Evolutionary conservation across 2,329 filamentous ascomycete species (phyloP).

Genomic region (Fusarium armeniacum): DNA sequence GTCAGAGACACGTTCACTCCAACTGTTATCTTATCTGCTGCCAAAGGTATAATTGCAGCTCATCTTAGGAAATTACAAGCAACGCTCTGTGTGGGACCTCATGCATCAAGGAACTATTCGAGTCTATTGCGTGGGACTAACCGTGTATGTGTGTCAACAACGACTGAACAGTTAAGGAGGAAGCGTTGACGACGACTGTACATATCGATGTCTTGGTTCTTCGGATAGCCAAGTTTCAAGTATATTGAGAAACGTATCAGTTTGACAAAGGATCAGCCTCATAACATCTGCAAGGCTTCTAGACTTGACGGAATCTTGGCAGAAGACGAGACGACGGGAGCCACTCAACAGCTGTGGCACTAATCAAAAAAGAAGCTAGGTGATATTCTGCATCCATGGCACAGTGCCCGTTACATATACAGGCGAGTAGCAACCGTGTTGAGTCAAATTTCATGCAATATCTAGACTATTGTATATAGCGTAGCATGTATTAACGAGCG

Average conservation of each 20-base stretch:
- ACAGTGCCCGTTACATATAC: slow-evolving; percentile 40
- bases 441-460: slow-evolving; percentile 27
- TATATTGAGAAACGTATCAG: slow-evolving; percentile 22
- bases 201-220: background rate
- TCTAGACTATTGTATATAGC: background rate
- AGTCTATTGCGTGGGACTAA: slow-evolving; percentile 29
- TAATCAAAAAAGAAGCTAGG: slow-evolving; percentile 29
- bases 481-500: background rate
- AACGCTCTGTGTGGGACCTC: slow-evolving; percentile 42
- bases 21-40: slow-evolving; percentile 29
- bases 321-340: slow-evolving; percentile 19
- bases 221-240: slow-evolving; percentile 19
- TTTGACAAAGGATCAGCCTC: slow-evolving; percentile 28
- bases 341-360: slow-evolving; percentile 14
- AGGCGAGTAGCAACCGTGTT: slow-evolving; percentile 9
- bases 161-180: background rate
- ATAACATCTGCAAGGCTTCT: slow-evolving; percentile 11
- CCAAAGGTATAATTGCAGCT: slow-evolving; percentile 46
- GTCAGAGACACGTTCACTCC: slow-evolving; percentile 35
- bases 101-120: slow-evolving; percentile 35
- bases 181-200: background rate
- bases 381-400: slow-evolving; percentile 35
- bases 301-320: slow-evolving; percentile 11
- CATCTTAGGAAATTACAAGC: slow-evolving; percentile 51
- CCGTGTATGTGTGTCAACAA: slow-evolving; percentile 9